phyloP scores from a whole-genome alignment of 441 rosid genomes.

The Biscutella laevigata region DNA sequence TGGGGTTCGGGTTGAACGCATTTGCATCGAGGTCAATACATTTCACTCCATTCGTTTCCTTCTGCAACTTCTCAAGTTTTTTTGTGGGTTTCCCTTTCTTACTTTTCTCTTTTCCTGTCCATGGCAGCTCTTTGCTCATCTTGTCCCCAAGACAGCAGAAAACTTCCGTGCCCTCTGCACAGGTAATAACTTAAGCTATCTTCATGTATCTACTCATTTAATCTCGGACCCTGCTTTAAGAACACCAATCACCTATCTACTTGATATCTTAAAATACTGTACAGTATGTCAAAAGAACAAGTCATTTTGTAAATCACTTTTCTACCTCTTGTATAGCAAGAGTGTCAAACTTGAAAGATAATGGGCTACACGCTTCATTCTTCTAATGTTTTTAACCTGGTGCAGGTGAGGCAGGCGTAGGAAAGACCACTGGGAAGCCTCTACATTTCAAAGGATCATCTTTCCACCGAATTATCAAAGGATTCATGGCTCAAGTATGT shows the following conservation, averaged over 20 bases:
- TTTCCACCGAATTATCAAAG: slow-evolving; percentile 84
- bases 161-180: slow-evolving; percentile 92
- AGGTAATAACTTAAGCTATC: slow-evolving; percentile 41
- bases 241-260: neutral
- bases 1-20: slow-evolving; percentile 58
- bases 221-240: neutral
- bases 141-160: slow-evolving; percentile 92
- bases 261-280: neutral
- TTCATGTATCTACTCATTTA: neutral
- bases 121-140: slow-evolving; percentile 75
- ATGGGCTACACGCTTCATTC: neutral
- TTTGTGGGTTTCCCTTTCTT: too few relatives aligned
- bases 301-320: neutral
- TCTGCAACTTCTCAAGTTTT: neutral
- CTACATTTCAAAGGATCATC: slow-evolving; percentile 75
- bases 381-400: slow-evolving; percentile 5
- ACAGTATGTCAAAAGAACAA: neutral
- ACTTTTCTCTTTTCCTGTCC: neutral
- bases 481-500: slow-evolving; percentile 96
- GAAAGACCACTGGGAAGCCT: slow-evolving; percentile 74
- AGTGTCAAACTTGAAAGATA: neutral
- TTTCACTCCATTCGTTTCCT: neutral
- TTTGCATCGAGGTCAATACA: slow-evolving; percentile 71
- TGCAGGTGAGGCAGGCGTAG: slow-evolving; percentile 83
- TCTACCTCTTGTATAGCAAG: too few relatives aligned